Evolutionary conservation across 257 asterid genomes (phyloP).

Genomic region (Cynanchum wilfordii): DNA sequence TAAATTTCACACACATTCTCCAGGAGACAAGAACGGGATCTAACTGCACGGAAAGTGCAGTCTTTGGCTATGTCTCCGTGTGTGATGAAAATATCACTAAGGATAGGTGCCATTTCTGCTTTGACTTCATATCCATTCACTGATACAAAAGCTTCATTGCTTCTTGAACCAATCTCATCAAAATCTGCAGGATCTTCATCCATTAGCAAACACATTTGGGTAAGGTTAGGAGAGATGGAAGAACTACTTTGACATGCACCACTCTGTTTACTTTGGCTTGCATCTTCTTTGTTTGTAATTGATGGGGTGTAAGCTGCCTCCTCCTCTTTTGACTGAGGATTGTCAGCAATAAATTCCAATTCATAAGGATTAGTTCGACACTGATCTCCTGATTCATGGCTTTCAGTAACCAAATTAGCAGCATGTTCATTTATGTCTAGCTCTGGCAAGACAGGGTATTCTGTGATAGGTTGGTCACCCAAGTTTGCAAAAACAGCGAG

Average conservation of each 20-base stretch:
- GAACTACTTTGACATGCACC: conserved; percentile 1
- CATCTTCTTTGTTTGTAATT: not conserved
- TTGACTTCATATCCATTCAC: conserved; percentile 1
- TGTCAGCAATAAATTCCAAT: not conserved
- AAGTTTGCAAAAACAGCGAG: not conserved
- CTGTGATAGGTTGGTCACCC: not conserved
- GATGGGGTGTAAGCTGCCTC: not conserved
- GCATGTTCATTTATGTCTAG: not conserved
- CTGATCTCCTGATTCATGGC: not conserved
- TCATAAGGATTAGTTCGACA: not conserved
- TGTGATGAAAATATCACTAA: not conserved
- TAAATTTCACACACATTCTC: conserved; percentile 9
- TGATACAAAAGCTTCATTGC: not conserved
- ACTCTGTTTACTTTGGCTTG: not conserved
- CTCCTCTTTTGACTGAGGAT: not conserved
- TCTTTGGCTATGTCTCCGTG: conserved; percentile 9
- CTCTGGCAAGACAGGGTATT: not conserved
- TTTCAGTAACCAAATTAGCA: conserved; percentile 1
- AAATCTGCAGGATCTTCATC: not conserved
- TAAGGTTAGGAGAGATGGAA: not conserved
- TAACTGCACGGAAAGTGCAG: not conserved
- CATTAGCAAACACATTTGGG: not conserved
- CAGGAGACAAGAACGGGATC: not conserved
- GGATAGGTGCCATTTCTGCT: not conserved
- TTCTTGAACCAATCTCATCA: not conserved